These are phyloP conservation scores for Saccharomyces hybrid DNA, from an alignment of 1,139 yeast species.

Conservation along the genomic window DNA sequence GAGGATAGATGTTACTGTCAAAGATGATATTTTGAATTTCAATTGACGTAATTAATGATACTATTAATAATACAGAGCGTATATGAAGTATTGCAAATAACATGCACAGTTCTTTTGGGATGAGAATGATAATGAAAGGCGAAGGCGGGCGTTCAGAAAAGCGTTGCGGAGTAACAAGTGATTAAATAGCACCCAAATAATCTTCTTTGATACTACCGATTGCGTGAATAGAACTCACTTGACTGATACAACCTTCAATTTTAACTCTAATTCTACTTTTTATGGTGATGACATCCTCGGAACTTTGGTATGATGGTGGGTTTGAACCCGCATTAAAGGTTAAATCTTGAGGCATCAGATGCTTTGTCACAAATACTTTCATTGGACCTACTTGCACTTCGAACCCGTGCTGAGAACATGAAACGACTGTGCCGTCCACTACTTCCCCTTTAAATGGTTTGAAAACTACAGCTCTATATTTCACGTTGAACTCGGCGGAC, in stretches of 20 bases:
- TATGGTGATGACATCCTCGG: constrained; percentile 89
- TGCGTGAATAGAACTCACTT: constrained; percentile 93
- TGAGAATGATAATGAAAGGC: not conserved
- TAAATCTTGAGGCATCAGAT: constrained; percentile 91
- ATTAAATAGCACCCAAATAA: constrained; percentile 72
- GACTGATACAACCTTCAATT: constrained; percentile 95
- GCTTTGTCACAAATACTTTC: constrained; percentile 89
- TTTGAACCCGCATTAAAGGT: constrained; percentile 90
- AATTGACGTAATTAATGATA: not conserved
- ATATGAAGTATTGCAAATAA: not conserved
- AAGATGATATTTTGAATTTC: not conserved
- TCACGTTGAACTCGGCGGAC: constrained; percentile 93
- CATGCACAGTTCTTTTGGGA: not conserved
- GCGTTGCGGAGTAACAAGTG: not conserved
- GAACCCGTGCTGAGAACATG: constrained; percentile 93
- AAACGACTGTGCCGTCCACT: constrained; percentile 91
- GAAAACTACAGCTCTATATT: constrained; percentile 95
- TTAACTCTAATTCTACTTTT: constrained; percentile 90
- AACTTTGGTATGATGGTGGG: constrained; percentile 97
- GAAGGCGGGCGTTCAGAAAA: not conserved
- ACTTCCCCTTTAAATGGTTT: constrained; percentile 98
- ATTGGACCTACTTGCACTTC: constrained; percentile 98
- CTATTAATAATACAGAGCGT: constrained; percentile 1
- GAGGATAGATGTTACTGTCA: not conserved
- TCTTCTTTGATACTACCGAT: constrained; percentile 97